Evolutionary conservation across 2,329 filamentous ascomycete genomes (phyloP).

Genomic region (Hypoxylon sp.): DNA sequence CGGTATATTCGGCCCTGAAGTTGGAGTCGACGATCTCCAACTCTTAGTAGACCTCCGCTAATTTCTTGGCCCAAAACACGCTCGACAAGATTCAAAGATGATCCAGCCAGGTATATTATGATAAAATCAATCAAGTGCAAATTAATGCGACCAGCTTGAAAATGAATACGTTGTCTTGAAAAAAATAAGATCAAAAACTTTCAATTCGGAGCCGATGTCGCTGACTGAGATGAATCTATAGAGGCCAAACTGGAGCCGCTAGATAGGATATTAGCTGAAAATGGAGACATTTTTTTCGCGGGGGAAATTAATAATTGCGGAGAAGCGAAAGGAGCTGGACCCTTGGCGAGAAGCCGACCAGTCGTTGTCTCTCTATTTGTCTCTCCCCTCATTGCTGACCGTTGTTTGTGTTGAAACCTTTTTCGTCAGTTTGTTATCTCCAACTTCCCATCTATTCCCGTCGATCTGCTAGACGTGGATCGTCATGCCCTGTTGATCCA

Average conservation of each 20-base stretch:
- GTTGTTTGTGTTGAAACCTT: constrained; percentile 1
- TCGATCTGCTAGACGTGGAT: not conserved
- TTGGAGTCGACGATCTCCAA: constrained; percentile 29
- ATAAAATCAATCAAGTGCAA: not conserved
- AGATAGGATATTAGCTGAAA: constrained; percentile 25
- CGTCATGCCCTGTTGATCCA: not conserved
- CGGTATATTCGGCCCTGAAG: constrained; percentile 19
- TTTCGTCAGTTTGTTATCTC: not conserved
- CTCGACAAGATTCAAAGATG: constrained; percentile 1
- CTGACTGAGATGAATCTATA: constrained; percentile 11
- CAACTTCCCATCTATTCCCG: not conserved
- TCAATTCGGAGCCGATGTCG: constrained; percentile 38
- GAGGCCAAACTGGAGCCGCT: constrained; percentile 19
- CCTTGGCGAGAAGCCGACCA: constrained; percentile 25
- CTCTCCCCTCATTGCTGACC: constrained; percentile 1
- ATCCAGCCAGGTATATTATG: not conserved
- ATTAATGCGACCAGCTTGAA: not conserved
- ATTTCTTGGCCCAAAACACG: constrained; percentile 13
- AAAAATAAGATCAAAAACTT: constrained; percentile 8
- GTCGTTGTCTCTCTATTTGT: constrained; percentile 24
- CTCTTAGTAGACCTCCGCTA: constrained; percentile 10
- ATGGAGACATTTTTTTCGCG: constrained; percentile 33
- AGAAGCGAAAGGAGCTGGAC: constrained; percentile 33
- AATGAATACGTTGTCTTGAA: constrained; percentile 2
- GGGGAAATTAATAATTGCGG: constrained; percentile 43